Percentiles rank a stretch among this genome's conserved stretches.
Conservation (phyloP, 257 asterid species). For the Rehmannia glutinosa region DNA sequence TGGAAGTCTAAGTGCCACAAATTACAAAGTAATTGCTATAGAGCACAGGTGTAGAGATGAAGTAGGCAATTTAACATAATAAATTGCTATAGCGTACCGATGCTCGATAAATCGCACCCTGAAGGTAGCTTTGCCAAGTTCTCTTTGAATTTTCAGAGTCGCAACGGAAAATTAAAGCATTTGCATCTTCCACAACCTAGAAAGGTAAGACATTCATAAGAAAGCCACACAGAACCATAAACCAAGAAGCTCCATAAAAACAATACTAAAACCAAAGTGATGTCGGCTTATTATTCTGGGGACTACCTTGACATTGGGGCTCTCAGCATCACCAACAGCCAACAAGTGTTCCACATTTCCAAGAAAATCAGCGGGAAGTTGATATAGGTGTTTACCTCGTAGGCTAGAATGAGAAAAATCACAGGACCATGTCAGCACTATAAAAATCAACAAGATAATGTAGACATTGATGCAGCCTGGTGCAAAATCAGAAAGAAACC, state of each 20-base stretch:
- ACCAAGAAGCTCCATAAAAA: slow-evolving; percentile 12
- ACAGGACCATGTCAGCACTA: slow-evolving; percentile 7
- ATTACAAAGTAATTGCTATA: background rate
- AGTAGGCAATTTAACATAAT: background rate
- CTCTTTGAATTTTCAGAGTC: slow-evolving; percentile 67
- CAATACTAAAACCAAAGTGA: background rate
- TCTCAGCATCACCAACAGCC: slow-evolving; percentile 71
- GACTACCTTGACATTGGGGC: slow-evolving; percentile 56
- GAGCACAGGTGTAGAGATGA: background rate
- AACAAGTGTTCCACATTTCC: slow-evolving; percentile 66
- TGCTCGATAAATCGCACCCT: slow-evolving; percentile 86
- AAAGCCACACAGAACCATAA: slow-evolving; percentile 17
- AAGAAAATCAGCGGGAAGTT: slow-evolving; percentile 67
- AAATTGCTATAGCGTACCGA: slow-evolving; percentile 48
- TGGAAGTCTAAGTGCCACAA: slow-evolving; percentile 8
- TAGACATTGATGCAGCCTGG: background rate
- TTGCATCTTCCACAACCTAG: slow-evolving; percentile 83
- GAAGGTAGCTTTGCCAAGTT: slow-evolving; percentile 83
- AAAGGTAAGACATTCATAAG: slow-evolving; percentile 9
- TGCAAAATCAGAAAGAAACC: background rate
- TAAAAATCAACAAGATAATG: slow-evolving; percentile 8
- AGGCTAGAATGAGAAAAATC: slow-evolving; percentile 46
- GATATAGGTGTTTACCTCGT: slow-evolving; percentile 83
- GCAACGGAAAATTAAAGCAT: slow-evolving; percentile 66
- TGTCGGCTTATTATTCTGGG: slow-evolving; percentile 1